Percentiles rank a stretch among this genome's conserved stretches.
Evolutionary conservation across 495 filamentous ascomycete species (phyloP).

Genomic region (Lindgomyces ingoldianus): DNA sequence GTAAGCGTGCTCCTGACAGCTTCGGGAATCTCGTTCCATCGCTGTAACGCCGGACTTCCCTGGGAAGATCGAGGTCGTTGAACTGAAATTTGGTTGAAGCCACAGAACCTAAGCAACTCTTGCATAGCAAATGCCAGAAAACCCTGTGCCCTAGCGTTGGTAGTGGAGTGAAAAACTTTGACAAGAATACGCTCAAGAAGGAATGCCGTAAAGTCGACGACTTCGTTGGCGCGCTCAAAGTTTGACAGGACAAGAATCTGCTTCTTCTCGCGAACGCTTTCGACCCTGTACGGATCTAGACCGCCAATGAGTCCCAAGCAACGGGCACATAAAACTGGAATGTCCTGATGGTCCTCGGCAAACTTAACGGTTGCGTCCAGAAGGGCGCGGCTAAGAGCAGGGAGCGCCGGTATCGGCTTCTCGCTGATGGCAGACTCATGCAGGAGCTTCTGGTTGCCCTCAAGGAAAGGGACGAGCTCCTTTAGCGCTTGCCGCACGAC

Average conservation of each 20-base stretch:
- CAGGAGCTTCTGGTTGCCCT: conserved; percentile 72
- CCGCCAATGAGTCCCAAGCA: conserved; percentile 88
- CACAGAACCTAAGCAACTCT: conserved; percentile 75
- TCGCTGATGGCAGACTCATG: conserved; percentile 81
- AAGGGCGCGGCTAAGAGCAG: conserved; percentile 69
- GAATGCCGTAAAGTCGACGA: conserved; percentile 81
- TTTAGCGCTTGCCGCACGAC: conserved; percentile 77
- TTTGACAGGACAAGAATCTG: conserved; percentile 84
- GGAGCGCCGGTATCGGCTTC: conserved; percentile 75
- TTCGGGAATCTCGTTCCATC: conserved; percentile 76
- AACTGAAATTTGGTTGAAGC: conserved; percentile 62
- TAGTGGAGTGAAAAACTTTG: conserved; percentile 84
- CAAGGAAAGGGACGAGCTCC: conserved; percentile 74
- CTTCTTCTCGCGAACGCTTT: conserved; percentile 71
- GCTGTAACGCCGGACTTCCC: conserved; percentile 58
- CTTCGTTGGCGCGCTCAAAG: conserved; percentile 76
- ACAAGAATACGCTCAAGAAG: conserved; percentile 84
- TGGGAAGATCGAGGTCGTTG: conserved; percentile 56
- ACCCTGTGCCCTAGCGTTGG: conserved; percentile 80
- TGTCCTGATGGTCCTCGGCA: conserved; percentile 63
- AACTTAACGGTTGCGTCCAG: conserved; percentile 83
- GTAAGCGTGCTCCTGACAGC: conserved; percentile 74
- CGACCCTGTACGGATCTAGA: conserved; percentile 85
- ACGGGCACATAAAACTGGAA: conserved; percentile 70
- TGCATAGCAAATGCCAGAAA: conserved; percentile 94